Evolutionary conservation across 2,329 filamentous ascomycete genomes (phyloP).

Genomic region (Geoglossum cookeanum): DNA sequence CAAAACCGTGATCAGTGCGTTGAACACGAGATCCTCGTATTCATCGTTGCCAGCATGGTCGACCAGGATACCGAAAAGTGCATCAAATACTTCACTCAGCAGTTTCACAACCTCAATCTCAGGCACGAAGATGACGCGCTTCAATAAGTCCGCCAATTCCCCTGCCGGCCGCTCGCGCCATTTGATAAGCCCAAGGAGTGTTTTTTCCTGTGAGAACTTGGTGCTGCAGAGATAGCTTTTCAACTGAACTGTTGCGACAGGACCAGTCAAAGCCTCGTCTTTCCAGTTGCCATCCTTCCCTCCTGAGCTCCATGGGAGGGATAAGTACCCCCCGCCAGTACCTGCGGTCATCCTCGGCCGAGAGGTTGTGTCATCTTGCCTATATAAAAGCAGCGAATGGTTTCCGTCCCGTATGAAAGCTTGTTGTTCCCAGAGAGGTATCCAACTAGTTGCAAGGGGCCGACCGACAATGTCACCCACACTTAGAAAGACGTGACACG

Average conservation of each 20-base stretch:
- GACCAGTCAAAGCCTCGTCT: constrained; percentile 55
- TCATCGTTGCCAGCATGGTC: constrained; percentile 83
- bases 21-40: constrained; percentile 84
- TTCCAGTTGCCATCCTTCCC: constrained; percentile 25
- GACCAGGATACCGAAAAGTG: constrained; percentile 77
- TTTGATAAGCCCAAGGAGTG: constrained; percentile 62
- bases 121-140: constrained; percentile 76
- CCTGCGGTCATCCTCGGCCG: constrained; percentile 42
- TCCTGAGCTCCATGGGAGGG: constrained; percentile 57
- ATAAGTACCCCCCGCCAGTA: constrained; percentile 68
- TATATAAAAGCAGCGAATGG: constrained; percentile 68
- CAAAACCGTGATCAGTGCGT: constrained; percentile 70
- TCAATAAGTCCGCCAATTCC: constrained; percentile 54
- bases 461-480: constrained; percentile 70
- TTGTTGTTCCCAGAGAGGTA: constrained; percentile 82
- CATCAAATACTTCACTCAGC: constrained; percentile 71
- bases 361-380: constrained; percentile 72
- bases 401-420: constrained; percentile 77
- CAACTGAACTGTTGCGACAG: constrained; percentile 59
- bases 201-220: constrained; percentile 78
- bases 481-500: constrained; percentile 75
- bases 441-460: constrained; percentile 79
- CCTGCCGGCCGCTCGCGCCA: constrained; percentile 64
- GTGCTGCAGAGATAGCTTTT: constrained; percentile 89
- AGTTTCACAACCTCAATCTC: constrained; percentile 97